Percentiles rank a stretch among this genome's conserved stretches.
Evolutionary conservation across 1,284 basidiomycete species (phyloP).

Genomic region (Malassezia nana): DNA sequence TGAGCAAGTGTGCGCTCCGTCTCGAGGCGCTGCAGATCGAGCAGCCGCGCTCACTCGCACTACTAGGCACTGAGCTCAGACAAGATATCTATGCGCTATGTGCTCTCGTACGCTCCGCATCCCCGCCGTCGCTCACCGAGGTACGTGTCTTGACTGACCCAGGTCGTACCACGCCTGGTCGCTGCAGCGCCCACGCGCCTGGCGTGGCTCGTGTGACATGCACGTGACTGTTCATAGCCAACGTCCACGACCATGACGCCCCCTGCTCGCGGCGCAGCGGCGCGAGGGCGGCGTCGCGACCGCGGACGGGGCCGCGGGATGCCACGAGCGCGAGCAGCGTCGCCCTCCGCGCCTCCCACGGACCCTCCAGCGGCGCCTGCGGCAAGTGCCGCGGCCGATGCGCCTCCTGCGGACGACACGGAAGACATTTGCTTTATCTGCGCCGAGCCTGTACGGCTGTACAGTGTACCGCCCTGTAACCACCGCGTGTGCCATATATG

Average conservation of each 20-base stretch:
- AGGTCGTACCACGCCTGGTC: not conserved
- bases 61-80: not conserved
- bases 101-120: not conserved
- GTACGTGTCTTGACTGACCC: not conserved
- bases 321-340: not conserved
- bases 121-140: not conserved
- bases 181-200: not conserved
- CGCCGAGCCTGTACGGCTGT: constrained; percentile 84
- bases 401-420: constrained; percentile 21
- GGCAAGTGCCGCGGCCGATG: not conserved
- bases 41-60: not conserved
- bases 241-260: not conserved
- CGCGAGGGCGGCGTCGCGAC: not conserved
- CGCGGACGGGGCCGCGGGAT: constrained; percentile 1
- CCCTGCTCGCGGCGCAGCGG: not conserved
- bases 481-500: constrained; percentile 89
- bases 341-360: not conserved
- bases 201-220: constrained; percentile 3
- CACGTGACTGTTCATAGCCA: constrained; percentile 8
- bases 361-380: not conserved
- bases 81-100: not conserved
- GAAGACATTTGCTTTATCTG: constrained; percentile 76
- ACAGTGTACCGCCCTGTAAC: constrained; percentile 77
- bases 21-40: not conserved
- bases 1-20: constrained; percentile 3